A percentile compares a stretch with the other conserved stretches of the same genome.
phyloP scores from a whole-genome alignment of 2,329 filamentous ascomycete species.

The Ophiostoma pallidulum region DNA sequence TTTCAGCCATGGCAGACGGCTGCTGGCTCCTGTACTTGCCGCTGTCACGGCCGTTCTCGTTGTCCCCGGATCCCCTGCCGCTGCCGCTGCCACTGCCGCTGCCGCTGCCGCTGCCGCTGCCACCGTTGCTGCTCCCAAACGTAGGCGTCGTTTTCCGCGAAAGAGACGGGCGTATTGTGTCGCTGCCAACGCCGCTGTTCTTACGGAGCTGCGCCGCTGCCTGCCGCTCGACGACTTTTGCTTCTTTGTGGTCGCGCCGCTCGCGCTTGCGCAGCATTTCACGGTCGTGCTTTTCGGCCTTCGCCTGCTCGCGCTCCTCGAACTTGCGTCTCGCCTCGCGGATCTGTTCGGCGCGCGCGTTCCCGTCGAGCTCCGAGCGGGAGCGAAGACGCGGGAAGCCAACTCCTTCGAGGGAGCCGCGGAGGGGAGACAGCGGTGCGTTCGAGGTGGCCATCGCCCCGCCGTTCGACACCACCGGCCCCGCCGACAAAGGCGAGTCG shows the following conservation, averaged over 20 bases:
- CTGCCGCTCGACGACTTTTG: slow-evolving; percentile 40
- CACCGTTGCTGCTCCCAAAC: slow-evolving; percentile 12
- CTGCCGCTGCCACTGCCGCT: slow-evolving; percentile 13
- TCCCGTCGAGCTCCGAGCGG: slow-evolving; percentile 49
- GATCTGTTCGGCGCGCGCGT: slow-evolving; percentile 46
- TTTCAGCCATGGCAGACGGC: slow-evolving; percentile 25
- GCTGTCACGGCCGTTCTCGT: slow-evolving; percentile 8
- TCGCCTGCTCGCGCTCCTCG: slow-evolving; percentile 49
- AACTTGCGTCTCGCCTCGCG: slow-evolving; percentile 54
- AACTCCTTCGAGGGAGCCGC: slow-evolving; percentile 46
- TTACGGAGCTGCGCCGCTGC: slow-evolving; percentile 30
- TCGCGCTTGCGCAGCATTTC: slow-evolving; percentile 50
- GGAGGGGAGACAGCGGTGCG: slow-evolving; percentile 42
- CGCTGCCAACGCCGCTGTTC: slow-evolving; percentile 25
- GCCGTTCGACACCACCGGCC: slow-evolving; percentile 19
- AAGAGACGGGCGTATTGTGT: slow-evolving; percentile 11
- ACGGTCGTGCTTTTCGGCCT: slow-evolving; percentile 53
- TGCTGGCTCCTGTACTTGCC: slow-evolving; percentile 12
- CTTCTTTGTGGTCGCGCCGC: slow-evolving; percentile 48
- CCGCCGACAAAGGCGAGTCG: slow-evolving; percentile 19
- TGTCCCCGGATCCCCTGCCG: slow-evolving; percentile 10
- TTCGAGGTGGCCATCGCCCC: slow-evolving; percentile 14
- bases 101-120: slow-evolving; percentile 14
- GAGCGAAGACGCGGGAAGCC: slow-evolving; percentile 49
- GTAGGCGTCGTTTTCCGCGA: slow-evolving; percentile 20